Base-by-base conservation (phyloP, 768 basidiomycete genomes). In the Termitomyces sp. region DNA sequence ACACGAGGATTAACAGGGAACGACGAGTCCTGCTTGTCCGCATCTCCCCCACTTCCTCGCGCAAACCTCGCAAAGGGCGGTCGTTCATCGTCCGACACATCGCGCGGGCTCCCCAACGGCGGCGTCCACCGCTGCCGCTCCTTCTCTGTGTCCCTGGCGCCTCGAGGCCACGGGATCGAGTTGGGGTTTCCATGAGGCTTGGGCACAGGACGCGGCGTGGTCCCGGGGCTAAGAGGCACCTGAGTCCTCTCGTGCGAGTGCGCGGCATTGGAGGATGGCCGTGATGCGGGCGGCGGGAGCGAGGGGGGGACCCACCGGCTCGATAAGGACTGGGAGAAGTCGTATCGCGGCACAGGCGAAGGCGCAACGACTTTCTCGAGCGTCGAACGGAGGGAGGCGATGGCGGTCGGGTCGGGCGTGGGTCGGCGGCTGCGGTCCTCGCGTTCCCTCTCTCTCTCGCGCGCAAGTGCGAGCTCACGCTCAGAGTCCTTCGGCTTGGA, bases 301-400 rank as follows among this genome's bases (percentile, higher is more conserved):
- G 60, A 26, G 12, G 56, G 56, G 6, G 72, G 71, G 15, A 71
- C 73, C 81, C 82, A 82, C 16, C 80, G 74, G 20, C 68, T 73
- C 68, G 80, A 81, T 55, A 78, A 65, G 2, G 85, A 82, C 10
- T 75, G 68, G 2, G 74, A 70, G 51, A 86, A 81, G 64, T 87
- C 83, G 64, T 90, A 85, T 49, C 85, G 77, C 20, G 80, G 69
- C 0, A 81, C 74, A 48, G 83, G 60, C 37, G 57, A 44, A 53
- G 57, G 54, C 53, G 46, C 62, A 63, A 47, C 68, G 54, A 92
- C 82, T 60, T 82, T 78, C 70, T 92, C 87, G 52, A 94, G 75
- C 67, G 82, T 85, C 62, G 58, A 59, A 13, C 53, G 48, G 28
- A 55, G 49, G n/a, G 58, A 59, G 22, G 58, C 53, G 48, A 55